phyloP scores from a whole-genome alignment of 1,139 yeast genomes.

The Pichia sp. region DNA sequence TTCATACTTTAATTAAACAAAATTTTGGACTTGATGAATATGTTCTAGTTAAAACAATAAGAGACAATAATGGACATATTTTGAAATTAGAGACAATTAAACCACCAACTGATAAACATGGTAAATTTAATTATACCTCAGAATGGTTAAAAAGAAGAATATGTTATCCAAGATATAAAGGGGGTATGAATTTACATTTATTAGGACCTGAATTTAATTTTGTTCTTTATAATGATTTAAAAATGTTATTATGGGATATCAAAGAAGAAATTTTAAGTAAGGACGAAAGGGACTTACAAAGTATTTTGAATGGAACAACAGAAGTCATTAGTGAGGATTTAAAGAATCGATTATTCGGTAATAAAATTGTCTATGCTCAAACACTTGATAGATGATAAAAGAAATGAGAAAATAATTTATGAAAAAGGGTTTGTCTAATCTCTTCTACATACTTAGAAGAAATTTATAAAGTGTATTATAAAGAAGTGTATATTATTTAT shows the following conservation, averaged over 20 bases:
- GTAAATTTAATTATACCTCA: conserved; percentile 20
- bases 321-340: conserved; percentile 10
- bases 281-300: neutral
- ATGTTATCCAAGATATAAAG: conserved; percentile 40
- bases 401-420: too few species aligned
- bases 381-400: neutral
- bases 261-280: conserved; percentile 16
- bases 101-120: conserved; percentile 16
- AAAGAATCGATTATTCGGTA: conserved; percentile 16
- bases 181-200: conserved; percentile 39
- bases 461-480: too few species aligned
- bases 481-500: too few species aligned
- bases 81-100: conserved; percentile 34
- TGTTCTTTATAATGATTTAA: conserved; percentile 21
- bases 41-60: conserved; percentile 34
- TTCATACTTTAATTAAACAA: conserved; percentile 18
- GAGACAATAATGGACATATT: conserved; percentile 34
- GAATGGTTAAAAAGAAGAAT: conserved; percentile 36
- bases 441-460: too few species aligned
- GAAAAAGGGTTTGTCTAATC: too few species aligned
- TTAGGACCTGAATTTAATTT: conserved; percentile 19
- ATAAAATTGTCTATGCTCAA: conserved; percentile 17
- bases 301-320: neutral
- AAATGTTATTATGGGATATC: conserved; percentile 25
- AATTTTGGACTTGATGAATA: conserved; percentile 20